phyloP scores from a whole-genome alignment of 163 green algal species.

The Coccomyxa subellipsoidea region DNA sequence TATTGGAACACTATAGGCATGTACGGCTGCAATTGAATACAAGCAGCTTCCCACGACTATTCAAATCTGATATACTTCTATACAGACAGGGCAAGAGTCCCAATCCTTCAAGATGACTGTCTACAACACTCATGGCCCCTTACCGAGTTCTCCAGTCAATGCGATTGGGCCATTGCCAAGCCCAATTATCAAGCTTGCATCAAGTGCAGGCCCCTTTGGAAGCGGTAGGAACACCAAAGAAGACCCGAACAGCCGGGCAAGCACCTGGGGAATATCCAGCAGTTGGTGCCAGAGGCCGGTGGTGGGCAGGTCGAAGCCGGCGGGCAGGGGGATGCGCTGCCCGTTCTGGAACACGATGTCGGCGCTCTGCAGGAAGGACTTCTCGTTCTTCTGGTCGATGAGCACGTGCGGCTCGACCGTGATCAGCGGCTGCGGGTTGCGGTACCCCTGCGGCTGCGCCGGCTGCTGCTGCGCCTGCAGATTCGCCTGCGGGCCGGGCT shows the following conservation, averaged over 20 bases:
- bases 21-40: too few relatives aligned
- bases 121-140: too few relatives aligned
- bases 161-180: too few relatives aligned
- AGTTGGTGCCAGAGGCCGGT: background rate
- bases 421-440: background rate
- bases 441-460: background rate
- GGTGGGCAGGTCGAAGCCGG: background rate
- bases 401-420: background rate
- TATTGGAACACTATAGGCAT: background rate
- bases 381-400: constrained; percentile 4
- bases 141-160: too few relatives aligned
- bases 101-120: too few relatives aligned
- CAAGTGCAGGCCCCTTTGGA: background rate
- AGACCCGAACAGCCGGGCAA: too few relatives aligned
- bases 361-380: background rate
- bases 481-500: background rate
- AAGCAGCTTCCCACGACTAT: too few relatives aligned
- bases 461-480: background rate
- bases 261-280: background rate
- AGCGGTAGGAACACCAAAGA: background rate
- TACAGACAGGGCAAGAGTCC: too few relatives aligned
- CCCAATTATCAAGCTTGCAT: too few relatives aligned
- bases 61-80: too few relatives aligned
- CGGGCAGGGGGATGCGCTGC: background rate
- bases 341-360: background rate